These are phyloP conservation scores for Pyrenophora seminiperda DNA, from an alignment of 2,329 filamentous ascomycete species.

Conservation along the genomic window DNA sequence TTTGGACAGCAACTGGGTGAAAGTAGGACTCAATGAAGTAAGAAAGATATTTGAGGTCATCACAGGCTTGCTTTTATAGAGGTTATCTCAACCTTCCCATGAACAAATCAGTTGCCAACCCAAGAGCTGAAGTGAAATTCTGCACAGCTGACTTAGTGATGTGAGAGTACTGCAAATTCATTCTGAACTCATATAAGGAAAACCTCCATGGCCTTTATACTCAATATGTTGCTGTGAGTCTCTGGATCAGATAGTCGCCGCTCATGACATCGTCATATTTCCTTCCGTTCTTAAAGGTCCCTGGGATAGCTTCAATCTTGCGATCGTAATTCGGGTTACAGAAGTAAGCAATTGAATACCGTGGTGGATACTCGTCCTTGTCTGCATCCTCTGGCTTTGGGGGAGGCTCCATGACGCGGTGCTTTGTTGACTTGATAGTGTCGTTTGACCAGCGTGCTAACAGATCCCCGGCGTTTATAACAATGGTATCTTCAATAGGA, in stretches of 20 bases:
- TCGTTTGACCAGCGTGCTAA: constrained; percentile 90
- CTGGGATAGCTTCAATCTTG: constrained; percentile 79
- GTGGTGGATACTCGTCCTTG: constrained; percentile 66
- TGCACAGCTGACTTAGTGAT: too few species aligned
- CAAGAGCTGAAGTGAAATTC: too few species aligned
- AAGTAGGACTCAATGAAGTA: too few species aligned
- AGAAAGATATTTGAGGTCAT: too few species aligned
- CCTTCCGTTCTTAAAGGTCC: constrained; percentile 74
- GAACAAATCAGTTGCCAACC: too few species aligned
- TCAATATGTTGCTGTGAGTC: constrained; percentile 71
- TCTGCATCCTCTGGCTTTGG: constrained; percentile 52
- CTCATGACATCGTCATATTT: constrained; percentile 80
- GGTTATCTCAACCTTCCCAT: too few species aligned
- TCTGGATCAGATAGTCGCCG: constrained; percentile 79
- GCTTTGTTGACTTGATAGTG: constrained; percentile 85
- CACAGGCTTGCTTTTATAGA: too few species aligned
- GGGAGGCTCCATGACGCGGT: constrained; percentile 87
- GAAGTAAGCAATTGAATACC: constrained; percentile 90
- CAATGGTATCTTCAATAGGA: constrained; percentile 79
- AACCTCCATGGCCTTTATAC: not conserved
- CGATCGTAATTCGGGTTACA: constrained; percentile 83
- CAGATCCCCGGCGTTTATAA: constrained; percentile 88
- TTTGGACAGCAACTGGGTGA: too few species aligned
- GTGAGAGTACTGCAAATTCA: too few species aligned
- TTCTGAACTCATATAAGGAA: too few species aligned